Evolutionary conservation across 495 filamentous ascomycete genomes (phyloP).

Genomic region (Hypoxylon intermedium): DNA sequence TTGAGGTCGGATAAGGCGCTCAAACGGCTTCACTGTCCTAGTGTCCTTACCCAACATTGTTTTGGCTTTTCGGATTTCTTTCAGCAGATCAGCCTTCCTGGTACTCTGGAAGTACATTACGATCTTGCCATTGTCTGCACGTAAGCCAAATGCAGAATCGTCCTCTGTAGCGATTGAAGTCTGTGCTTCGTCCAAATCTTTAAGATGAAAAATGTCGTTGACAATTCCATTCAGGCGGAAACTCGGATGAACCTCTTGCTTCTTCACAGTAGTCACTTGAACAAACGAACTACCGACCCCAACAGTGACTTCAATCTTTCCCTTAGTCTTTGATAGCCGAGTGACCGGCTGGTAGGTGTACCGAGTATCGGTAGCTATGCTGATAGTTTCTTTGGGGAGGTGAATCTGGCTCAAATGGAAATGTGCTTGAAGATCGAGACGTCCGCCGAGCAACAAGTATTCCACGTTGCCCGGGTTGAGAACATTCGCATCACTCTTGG

Average conservation of each 20-base stretch:
- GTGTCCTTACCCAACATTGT: conserved; percentile 66
- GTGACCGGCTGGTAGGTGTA: conserved; percentile 71
- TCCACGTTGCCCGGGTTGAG: conserved; percentile 67
- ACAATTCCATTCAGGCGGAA: conserved; percentile 64
- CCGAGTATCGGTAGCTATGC: conserved; percentile 66
- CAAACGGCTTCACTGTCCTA: conserved; percentile 61
- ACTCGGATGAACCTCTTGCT: conserved; percentile 67
- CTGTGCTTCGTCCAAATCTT: conserved; percentile 68
- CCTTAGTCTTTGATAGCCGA: conserved; percentile 68
- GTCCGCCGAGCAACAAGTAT: conserved; percentile 65
- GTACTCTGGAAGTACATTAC: conserved; percentile 71
- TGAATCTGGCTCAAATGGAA: conserved; percentile 69
- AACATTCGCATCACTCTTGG: conserved; percentile 59
- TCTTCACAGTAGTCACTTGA: conserved; percentile 70
- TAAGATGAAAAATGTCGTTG: conserved; percentile 71
- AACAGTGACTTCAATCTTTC: conserved; percentile 69
- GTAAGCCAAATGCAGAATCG: conserved; percentile 70
- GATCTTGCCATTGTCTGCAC: conserved; percentile 70
- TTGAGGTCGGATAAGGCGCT: conserved; percentile 68
- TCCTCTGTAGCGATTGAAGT: conserved; percentile 68
- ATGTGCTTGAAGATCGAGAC: conserved; percentile 67
- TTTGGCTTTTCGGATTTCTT: conserved; percentile 65
- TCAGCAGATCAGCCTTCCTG: conserved; percentile 65
- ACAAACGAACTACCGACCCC: conserved; percentile 71
- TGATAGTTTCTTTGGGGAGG: conserved; percentile 71